Conservation (phyloP, 1,139 yeast genomes). For the Debaryomyces nepalensis region DNA sequence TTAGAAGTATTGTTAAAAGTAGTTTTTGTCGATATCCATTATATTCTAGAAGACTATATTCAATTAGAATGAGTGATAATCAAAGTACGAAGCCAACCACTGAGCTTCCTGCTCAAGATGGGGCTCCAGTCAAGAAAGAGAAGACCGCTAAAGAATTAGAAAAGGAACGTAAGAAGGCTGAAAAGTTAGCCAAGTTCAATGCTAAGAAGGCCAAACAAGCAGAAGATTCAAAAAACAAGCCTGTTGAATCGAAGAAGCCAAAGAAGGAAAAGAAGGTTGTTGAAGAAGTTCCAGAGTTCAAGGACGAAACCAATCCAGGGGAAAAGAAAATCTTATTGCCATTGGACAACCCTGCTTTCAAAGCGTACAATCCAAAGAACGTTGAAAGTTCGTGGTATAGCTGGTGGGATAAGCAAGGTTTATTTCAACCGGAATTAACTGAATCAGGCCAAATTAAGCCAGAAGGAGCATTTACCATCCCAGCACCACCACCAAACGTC, state of each 20-base stretch:
- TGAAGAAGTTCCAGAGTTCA: constrained; percentile 80
- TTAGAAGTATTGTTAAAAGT: constrained; percentile 18
- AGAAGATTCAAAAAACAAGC: constrained; percentile 40
- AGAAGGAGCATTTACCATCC: constrained; percentile 85
- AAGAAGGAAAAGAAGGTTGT: constrained; percentile 71
- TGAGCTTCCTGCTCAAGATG: constrained; percentile 19
- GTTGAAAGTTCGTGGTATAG: constrained; percentile 98
- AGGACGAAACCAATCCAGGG: constrained; percentile 83
- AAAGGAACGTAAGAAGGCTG: constrained; percentile 95
- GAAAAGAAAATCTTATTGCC: constrained; percentile 86
- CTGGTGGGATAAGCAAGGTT: constrained; percentile 94
- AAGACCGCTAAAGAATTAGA: constrained; percentile 82
- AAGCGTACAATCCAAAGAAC: constrained; percentile 89
- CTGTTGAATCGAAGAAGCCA: constrained; percentile 59
- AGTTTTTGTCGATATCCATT: constrained; percentile 12
- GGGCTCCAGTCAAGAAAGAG: constrained; percentile 30
- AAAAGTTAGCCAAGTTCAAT: constrained; percentile 89
- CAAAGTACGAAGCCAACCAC: constrained; percentile 14
- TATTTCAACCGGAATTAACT: constrained; percentile 84
- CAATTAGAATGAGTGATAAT: constrained; percentile 20
- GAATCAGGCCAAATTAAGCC: constrained; percentile 76
- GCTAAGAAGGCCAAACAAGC: constrained; percentile 90
- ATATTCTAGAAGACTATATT: constrained; percentile 14
- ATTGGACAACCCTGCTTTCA: constrained; percentile 89
- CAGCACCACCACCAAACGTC: constrained; percentile 98